Evolutionary conservation across 2,329 filamentous ascomycete species (phyloP).

Genomic region (Penicillium sp.): DNA sequence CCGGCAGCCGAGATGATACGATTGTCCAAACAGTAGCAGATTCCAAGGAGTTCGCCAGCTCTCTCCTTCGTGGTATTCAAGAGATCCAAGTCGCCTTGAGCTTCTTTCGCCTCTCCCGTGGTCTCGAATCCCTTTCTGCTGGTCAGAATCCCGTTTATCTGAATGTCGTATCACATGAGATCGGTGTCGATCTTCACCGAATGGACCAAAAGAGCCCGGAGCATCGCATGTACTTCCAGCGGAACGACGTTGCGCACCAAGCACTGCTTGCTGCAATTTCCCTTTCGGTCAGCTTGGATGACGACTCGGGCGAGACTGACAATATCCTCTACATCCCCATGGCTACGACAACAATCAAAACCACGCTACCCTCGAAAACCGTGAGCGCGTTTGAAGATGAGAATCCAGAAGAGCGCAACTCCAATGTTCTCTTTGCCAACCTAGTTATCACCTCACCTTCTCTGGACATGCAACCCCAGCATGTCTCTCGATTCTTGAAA

Average conservation of each 20-base stretch:
- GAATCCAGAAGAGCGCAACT: constrained; percentile 80
- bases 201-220: constrained; percentile 90
- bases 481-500: constrained; percentile 79
- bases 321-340: constrained; percentile 91
- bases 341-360: constrained; percentile 93
- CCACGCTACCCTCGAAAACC: constrained; percentile 90
- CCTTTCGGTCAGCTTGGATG: constrained; percentile 85
- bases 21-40: constrained; percentile 84
- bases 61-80: constrained; percentile 86
- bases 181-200: constrained; percentile 87
- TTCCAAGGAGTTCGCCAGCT: constrained; percentile 87
- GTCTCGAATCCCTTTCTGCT: constrained; percentile 66
- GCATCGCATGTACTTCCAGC: constrained; percentile 97
- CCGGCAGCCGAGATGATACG: constrained; percentile 64
- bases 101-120: constrained; percentile 82
- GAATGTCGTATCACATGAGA: constrained; percentile 92
- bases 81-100: constrained; percentile 95
- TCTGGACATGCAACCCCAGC: constrained; percentile 85
- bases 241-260: constrained; percentile 90
- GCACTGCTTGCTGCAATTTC: constrained; percentile 88
- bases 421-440: constrained; percentile 95
- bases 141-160: constrained; percentile 71
- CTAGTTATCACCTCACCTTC: constrained; percentile 95
- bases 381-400: constrained; percentile 71
- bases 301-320: constrained; percentile 81